phyloP scores from a whole-genome alignment of 345 rosid species.

The Orychophragmus violaceus region DNA sequence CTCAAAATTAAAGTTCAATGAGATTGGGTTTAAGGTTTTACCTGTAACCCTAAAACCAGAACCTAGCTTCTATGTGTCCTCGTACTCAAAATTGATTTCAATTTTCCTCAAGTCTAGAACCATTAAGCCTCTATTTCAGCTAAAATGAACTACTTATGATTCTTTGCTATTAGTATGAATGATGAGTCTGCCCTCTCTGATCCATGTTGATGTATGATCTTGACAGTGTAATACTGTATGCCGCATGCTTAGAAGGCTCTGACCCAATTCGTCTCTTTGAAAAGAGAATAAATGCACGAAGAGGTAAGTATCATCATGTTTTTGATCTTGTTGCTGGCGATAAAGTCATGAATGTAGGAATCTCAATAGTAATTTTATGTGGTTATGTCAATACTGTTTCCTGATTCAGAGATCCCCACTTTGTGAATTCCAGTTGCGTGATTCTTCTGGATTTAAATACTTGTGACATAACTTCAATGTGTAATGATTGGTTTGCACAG shows the following conservation, averaged over 20 bases:
- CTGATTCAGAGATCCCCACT: neutral
- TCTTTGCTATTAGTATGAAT: neutral
- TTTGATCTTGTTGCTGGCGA: neutral
- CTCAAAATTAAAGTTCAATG: neutral
- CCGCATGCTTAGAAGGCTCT: conserved; percentile 90
- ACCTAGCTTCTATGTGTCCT: neutral
- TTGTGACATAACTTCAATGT: conserved; percentile 1
- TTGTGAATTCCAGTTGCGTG: neutral
- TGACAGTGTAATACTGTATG: conserved; percentile 63
- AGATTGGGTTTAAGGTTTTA: conserved; percentile 12
- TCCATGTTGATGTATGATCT: neutral
- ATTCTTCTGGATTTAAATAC: neutral
- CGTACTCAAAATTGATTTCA: too few relatives aligned
- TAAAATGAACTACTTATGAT: neutral
- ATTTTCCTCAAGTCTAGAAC: too few relatives aligned
- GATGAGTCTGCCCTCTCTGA: too few relatives aligned
- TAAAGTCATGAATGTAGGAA: neutral
- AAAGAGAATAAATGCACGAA: conserved; percentile 73
- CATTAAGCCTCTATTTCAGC: too few relatives aligned
- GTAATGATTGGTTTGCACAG: conserved; percentile 39
- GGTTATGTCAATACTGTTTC: neutral
- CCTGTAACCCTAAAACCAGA: neutral
- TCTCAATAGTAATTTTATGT: neutral
- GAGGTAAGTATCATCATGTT: conserved; percentile 44
- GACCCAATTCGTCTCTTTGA: conserved; percentile 88